These are phyloP conservation scores for Lactifluus pinguis DNA, from an alignment of 768 basidiomycete genomes.

Conservation along the genomic window DNA sequence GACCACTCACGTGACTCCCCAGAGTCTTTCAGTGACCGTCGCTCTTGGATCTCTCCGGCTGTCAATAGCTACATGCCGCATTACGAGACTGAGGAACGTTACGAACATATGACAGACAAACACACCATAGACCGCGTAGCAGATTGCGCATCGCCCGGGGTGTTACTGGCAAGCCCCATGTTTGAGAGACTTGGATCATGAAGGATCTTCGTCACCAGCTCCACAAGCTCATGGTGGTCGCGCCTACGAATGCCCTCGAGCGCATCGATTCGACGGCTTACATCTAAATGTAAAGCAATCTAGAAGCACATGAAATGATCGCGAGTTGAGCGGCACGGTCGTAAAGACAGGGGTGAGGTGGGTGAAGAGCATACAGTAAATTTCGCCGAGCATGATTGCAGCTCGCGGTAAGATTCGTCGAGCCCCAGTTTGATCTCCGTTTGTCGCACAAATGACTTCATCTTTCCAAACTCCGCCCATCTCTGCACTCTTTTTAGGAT, in stretches of 20 bases:
- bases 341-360: no score
- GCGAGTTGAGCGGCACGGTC: background rate
- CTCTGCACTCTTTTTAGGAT: conserved; percentile 9
- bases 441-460: conserved; percentile 15
- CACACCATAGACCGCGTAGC: conserved; percentile 11
- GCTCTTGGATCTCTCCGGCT: conserved; percentile 8
- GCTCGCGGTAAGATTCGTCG: conserved; percentile 17
- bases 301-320: background rate
- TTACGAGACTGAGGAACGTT: background rate
- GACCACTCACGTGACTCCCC: conserved; percentile 8
- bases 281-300: conserved; percentile 13
- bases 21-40: conserved; percentile 13
- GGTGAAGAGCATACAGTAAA: conserved; percentile 13
- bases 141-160: conserved; percentile 5
- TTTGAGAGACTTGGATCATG: conserved; percentile 6
- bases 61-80: conserved; percentile 2
- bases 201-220: conserved; percentile 13
- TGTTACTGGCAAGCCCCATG: background rate
- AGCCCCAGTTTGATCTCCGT: conserved; percentile 15
- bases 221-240: conserved; percentile 15
- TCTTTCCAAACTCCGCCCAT: conserved; percentile 12
- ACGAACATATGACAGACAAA: background rate
- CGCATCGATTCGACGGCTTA: background rate
- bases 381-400: conserved; percentile 1
- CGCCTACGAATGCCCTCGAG: conserved; percentile 16